Evolutionary conservation across 257 asterid species (phyloP).

Genomic region (Solanum phureja): DNA sequence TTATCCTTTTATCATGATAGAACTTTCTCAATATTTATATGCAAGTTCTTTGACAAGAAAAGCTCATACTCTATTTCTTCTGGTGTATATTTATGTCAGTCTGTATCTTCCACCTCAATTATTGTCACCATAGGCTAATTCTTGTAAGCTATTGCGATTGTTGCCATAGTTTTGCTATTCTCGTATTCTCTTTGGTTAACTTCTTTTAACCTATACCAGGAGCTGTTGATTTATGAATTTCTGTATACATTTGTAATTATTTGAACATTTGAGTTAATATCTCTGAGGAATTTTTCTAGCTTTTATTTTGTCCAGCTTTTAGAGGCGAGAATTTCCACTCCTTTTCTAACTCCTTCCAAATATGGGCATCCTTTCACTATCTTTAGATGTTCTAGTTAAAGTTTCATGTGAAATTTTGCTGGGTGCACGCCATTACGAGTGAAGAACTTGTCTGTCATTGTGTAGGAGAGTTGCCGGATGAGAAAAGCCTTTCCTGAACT

Average conservation of each 20-base stretch:
- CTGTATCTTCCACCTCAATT: neutral
- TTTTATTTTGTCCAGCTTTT: neutral
- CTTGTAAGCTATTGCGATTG: neutral
- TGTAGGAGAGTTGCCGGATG: neutral
- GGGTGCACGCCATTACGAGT: neutral
- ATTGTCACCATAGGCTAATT: neutral
- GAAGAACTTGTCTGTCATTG: neutral
- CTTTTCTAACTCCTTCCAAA: neutral
- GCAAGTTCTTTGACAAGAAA: neutral
- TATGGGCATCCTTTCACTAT: neutral
- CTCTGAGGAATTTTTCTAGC: neutral
- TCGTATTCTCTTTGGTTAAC: neutral
- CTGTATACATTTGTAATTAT: neutral
- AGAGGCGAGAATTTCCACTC: neutral
- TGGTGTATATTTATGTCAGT: neutral
- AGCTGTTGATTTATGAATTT: neutral
- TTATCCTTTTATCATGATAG: constrained; percentile 15
- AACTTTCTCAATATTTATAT: neutral
- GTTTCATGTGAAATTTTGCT: neutral
- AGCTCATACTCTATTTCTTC: neutral
- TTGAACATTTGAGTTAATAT: neutral
- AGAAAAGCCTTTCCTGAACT: neutral
- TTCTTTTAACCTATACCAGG: neutral
- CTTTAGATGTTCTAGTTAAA: neutral
- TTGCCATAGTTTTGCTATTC: neutral